Evolutionary conservation across 176 grass and related monocot genomes (phyloP).

Genomic region (Ananas comosus): DNA sequence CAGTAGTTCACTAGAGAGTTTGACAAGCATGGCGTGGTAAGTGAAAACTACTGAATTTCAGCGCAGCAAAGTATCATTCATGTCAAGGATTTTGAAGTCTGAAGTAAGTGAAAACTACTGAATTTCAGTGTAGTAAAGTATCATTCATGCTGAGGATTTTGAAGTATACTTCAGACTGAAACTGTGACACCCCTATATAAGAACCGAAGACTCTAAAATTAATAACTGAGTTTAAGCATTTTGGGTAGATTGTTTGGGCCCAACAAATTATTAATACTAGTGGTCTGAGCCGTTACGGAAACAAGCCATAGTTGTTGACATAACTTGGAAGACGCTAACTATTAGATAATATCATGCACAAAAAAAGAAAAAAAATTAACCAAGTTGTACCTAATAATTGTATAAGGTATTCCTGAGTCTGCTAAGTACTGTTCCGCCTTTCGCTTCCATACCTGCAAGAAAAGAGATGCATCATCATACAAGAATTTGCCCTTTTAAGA

Average conservation of each 20-base stretch:
- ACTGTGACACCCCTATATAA: too few relatives aligned
- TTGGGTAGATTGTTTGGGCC: too few relatives aligned
- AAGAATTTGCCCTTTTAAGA: background rate
- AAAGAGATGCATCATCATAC: background rate
- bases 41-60: background rate
- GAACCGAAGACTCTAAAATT: too few relatives aligned
- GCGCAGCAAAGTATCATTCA: too few relatives aligned
- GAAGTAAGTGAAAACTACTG: background rate
- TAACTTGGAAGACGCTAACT: background rate
- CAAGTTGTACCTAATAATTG: slow-evolving; percentile 51
- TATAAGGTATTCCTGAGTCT: slow-evolving; percentile 64
- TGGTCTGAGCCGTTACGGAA: too few relatives aligned
- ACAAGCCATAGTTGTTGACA: too few relatives aligned
- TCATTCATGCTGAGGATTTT: too few relatives aligned
- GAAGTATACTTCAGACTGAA: background rate
- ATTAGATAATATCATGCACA: background rate
- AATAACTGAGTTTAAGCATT: too few relatives aligned
- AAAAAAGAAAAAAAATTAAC: background rate
- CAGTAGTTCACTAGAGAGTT: too few relatives aligned
- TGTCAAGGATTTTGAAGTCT: background rate
- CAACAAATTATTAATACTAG: too few relatives aligned
- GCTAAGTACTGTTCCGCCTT: slow-evolving; percentile 84
- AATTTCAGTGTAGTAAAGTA: too few relatives aligned
- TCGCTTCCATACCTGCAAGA: slow-evolving; percentile 72
- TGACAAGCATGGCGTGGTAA: background rate